phyloP scores from a whole-genome alignment of 2,329 filamentous ascomycete species.

The Paraphaeosphaeria minitans region DNA sequence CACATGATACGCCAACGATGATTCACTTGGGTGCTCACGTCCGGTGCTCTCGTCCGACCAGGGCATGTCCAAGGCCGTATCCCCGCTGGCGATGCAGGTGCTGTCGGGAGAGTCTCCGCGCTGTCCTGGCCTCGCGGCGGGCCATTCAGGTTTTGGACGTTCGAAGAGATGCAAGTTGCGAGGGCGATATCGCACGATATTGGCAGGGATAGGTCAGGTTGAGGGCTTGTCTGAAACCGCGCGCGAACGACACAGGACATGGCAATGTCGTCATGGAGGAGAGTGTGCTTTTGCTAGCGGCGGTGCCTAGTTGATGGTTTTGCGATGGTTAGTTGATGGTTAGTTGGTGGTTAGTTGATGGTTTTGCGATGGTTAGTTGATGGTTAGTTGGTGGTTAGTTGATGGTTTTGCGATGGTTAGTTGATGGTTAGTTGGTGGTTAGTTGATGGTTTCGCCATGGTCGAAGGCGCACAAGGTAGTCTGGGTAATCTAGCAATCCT shows the following conservation, averaged over 20 bases:
- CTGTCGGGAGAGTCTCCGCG: background rate
- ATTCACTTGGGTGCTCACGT: background rate
- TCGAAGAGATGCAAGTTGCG: background rate
- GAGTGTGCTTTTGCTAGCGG: slow-evolving; percentile 1
- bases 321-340: too few species aligned
- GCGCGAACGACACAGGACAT: slow-evolving; percentile 1
- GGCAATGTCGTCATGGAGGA: slow-evolving; percentile 6
- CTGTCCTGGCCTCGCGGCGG: background rate
- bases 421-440: too few species aligned
- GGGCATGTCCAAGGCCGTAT: slow-evolving; percentile 6
- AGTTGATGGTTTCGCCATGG: background rate
- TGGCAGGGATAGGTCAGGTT: slow-evolving; percentile 6
- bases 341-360: too few species aligned
- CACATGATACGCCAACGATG: background rate
- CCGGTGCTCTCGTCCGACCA: background rate
- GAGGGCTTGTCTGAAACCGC: background rate
- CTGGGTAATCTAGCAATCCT: slow-evolving; percentile 5
- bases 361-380: background rate
- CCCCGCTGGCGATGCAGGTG: background rate
- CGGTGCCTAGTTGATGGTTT: slow-evolving; percentile 2
- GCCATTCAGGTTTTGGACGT: slow-evolving; percentile 4
- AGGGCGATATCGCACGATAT: background rate
- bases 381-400: too few species aligned
- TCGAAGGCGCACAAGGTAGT: background rate
- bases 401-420: background rate